Base-by-base conservation (phyloP, 2,329 filamentous ascomycete species). In the Fusarium incarnatum region DNA sequence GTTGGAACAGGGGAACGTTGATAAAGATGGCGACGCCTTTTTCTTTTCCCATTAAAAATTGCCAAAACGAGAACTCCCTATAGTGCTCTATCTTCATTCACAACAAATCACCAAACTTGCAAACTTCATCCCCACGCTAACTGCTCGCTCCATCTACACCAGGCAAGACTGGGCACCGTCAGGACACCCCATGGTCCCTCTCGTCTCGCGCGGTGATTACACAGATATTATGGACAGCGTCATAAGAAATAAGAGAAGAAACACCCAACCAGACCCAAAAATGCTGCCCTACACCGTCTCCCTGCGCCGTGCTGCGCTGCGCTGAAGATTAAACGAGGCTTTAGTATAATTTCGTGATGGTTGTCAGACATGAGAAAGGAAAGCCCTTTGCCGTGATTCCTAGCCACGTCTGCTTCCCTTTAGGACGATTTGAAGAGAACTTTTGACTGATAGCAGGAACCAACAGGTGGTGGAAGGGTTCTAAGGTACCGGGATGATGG, bases 251-350 rank as follows among this genome's bases (percentile, higher is more conserved):
- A 78, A 68, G 70, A 77, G 56, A 75, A 72, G 71, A 72, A 77
- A 76, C 63, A 77, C 72, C 75, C 70, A 74, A 77, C 74, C 76
- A 78, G 68, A 80, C 68, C 68, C 77, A 77, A 77, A 63, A 80
- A 81, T 79, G 79, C 78, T 78, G 74, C 73, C 79, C 77, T 76
- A 71, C 73, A 77, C 79, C 72, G 76, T 77, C 78, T 75, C 75
- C 76, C 65, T 79, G 79, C 80, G 79, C 79, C 77, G 74, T 79
- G 77, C 76, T 79, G 79, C 77, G 79, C 79, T 78, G 75, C 62
- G 63, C 61, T 66, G 76, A 79, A 77, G 76, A 76, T 77, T 75
- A 77, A 75, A 78, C 73, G 69, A 74, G 68, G 73, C 72, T 79
- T 79, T 71, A 77, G 62, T 76, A 77, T 78, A 76, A 70, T 75